Percentiles rank a stretch among this genome's conserved stretches.
Conservation (phyloP, 768 basidiomycete genomes). For the Steccherinum ochraceum region DNA sequence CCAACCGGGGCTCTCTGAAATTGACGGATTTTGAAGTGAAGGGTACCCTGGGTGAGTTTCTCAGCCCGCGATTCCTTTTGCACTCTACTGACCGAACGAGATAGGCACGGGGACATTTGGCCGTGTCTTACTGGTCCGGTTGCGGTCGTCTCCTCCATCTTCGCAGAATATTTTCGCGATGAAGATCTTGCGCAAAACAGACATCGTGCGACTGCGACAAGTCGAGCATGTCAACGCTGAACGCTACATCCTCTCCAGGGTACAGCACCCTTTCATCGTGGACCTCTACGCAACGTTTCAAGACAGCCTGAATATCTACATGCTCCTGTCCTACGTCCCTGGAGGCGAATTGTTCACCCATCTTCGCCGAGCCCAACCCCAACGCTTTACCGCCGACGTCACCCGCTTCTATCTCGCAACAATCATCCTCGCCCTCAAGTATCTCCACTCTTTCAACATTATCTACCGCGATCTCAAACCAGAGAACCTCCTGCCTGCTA, state of each 20-base stretch:
- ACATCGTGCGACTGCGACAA: constrained; percentile 86
- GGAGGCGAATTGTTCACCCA: constrained; percentile 98
- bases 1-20: constrained; percentile 48
- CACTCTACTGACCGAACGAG: neutral
- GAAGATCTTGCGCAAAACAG: constrained; percentile 83
- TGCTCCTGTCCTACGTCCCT: constrained; percentile 94
- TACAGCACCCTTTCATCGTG: constrained; percentile 93
- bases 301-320: constrained; percentile 95
- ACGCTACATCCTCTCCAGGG: constrained; percentile 84
- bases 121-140: constrained; percentile 84
- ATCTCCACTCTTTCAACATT: constrained; percentile 93
- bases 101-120: constrained; percentile 95
- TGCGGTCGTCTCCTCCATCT: constrained; percentile 36
- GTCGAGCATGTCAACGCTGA: constrained; percentile 98
- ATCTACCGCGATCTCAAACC: constrained; percentile 99
- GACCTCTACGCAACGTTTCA: constrained; percentile 95
- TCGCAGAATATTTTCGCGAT: constrained; percentile 70
- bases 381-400: constrained; percentile 94
- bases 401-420: constrained; percentile 97
- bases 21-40: constrained; percentile 78
- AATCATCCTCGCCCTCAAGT: constrained; percentile 91
- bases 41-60: constrained; percentile 60
- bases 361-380: constrained; percentile 86
- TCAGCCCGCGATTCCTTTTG: neutral
- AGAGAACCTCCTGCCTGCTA: constrained; percentile 93